Evolutionary conservation across 192 early-diverging fungal genomes (phyloP).

Genomic region (Lobosporangium transversale): DNA sequence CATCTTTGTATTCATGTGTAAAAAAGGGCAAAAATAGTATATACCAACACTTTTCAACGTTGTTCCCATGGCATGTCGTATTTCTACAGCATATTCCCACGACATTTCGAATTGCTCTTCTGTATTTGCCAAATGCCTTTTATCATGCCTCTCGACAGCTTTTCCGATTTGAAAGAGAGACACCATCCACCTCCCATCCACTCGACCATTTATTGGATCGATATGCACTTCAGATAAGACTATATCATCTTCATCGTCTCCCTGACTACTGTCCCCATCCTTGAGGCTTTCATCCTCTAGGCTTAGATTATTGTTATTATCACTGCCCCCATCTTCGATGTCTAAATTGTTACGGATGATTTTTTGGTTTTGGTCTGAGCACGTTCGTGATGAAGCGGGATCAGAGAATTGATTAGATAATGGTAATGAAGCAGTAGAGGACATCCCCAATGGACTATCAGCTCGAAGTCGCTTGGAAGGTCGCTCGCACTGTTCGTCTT

Average conservation of each 20-base stretch:
- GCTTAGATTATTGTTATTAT: not conserved
- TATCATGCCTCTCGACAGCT: not conserved
- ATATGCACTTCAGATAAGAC: slow-evolving; percentile 47
- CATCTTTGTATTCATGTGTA: not conserved
- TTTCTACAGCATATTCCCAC: slow-evolving; percentile 34
- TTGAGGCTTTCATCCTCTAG: not conserved
- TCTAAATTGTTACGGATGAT: too few relatives aligned
- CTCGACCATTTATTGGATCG: slow-evolving; percentile 31
- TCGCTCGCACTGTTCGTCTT: too few relatives aligned
- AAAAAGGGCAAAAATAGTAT: not conserved
- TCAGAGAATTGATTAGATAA: too few relatives aligned
- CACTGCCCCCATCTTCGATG: too few relatives aligned
- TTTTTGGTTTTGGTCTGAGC: too few relatives aligned
- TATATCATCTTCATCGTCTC: slow-evolving; percentile 17
- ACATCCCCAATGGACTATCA: too few relatives aligned
- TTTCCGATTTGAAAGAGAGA: slow-evolving; percentile 15
- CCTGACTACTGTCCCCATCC: not conserved
- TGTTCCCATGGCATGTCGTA: slow-evolving; percentile 41
- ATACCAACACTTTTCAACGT: slow-evolving; percentile 30
- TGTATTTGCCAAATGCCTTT: not conserved
- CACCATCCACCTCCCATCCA: slow-evolving; percentile 12
- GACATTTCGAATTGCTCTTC: not conserved
- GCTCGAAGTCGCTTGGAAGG: too few relatives aligned
- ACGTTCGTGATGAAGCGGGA: too few relatives aligned
- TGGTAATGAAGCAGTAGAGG: too few relatives aligned